Conservation (phyloP, 2,329 filamentous ascomycete genomes). For the Clarireedia homoeocarpa region DNA sequence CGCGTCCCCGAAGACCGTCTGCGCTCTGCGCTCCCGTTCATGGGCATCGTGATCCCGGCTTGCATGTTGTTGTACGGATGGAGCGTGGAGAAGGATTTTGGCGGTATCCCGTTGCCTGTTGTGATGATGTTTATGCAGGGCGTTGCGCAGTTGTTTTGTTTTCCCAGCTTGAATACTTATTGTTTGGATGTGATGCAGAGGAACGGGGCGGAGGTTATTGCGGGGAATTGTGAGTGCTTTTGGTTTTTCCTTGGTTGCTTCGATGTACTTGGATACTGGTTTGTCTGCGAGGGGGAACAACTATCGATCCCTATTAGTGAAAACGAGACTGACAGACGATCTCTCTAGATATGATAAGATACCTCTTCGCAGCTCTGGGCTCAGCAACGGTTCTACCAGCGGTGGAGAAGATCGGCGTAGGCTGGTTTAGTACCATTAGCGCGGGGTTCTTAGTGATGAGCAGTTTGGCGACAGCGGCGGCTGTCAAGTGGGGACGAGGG, state of each 20-base stretch:
- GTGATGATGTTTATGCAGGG: constrained; percentile 69
- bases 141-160: constrained; percentile 67
- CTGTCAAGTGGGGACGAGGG: constrained; percentile 20
- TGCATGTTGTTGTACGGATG: constrained; percentile 66
- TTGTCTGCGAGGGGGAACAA: too few species aligned
- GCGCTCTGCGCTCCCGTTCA: constrained; percentile 47
- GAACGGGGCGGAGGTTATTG: constrained; percentile 64
- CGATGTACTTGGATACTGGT: too few species aligned
- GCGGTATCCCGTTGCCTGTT: constrained; percentile 54
- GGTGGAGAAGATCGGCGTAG: constrained; percentile 66
- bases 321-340: too few species aligned
- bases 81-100: constrained; percentile 41
- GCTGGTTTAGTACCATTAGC: constrained; percentile 71
- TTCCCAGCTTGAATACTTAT: constrained; percentile 70
- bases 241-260: not conserved
- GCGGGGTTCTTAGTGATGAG: constrained; percentile 44
- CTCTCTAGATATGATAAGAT: constrained; percentile 53
- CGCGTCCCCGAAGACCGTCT: constrained; percentile 64
- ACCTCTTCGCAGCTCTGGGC: constrained; percentile 64
- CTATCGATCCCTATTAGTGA: too few species aligned
- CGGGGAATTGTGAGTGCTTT: constrained; percentile 53
- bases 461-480: constrained; percentile 16
- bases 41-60: constrained; percentile 49
- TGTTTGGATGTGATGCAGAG: constrained; percentile 75
- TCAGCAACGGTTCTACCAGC: constrained; percentile 68